Conservation (phyloP, 129 eudicot genomes). For the Rutidosis leptorrhynchoides region DNA sequence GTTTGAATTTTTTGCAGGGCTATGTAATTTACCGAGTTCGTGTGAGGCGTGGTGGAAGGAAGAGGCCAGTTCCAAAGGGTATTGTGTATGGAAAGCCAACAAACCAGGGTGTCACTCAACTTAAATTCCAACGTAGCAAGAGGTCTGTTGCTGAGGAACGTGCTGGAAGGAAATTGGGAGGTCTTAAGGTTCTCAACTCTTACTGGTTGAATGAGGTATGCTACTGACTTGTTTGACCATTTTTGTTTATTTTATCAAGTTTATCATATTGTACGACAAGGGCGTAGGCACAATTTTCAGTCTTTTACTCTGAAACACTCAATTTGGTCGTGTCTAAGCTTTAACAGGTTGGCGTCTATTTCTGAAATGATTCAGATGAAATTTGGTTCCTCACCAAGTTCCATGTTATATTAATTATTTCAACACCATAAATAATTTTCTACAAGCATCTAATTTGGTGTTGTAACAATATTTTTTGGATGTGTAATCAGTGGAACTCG, state of each 20-base stretch:
- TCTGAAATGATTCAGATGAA: not conserved
- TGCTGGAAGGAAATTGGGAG: slow-evolving; percentile 72
- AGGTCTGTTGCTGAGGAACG: slow-evolving; percentile 78
- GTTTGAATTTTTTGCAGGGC: slow-evolving; percentile 31
- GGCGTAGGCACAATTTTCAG: not conserved
- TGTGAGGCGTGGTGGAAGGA: slow-evolving; percentile 74
- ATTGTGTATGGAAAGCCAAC: slow-evolving; percentile 67
- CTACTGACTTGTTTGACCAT: not conserved
- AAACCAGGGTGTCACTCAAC: slow-evolving; percentile 68
- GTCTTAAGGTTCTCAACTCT: slow-evolving; percentile 74
- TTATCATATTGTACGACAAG: not conserved
- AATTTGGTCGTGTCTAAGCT: not conserved
- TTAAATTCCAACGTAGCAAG: slow-evolving; percentile 65
- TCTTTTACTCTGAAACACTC: not conserved
- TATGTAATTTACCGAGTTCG: slow-evolving; percentile 66
- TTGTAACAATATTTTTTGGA: too few relatives aligned
- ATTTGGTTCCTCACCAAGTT: not conserved
- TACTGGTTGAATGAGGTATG: slow-evolving; percentile 64
- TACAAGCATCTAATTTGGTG: not conserved
- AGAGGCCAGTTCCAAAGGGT: slow-evolving; percentile 85
- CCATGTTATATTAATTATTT: not conserved
- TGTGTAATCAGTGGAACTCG: too few relatives aligned
- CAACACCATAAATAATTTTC: too few relatives aligned
- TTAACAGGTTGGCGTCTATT: not conserved
- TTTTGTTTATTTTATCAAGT: not conserved